phyloP scores from a whole-genome alignment of 2,329 filamentous ascomycete species.

The Fusarium euwallaceae region DNA sequence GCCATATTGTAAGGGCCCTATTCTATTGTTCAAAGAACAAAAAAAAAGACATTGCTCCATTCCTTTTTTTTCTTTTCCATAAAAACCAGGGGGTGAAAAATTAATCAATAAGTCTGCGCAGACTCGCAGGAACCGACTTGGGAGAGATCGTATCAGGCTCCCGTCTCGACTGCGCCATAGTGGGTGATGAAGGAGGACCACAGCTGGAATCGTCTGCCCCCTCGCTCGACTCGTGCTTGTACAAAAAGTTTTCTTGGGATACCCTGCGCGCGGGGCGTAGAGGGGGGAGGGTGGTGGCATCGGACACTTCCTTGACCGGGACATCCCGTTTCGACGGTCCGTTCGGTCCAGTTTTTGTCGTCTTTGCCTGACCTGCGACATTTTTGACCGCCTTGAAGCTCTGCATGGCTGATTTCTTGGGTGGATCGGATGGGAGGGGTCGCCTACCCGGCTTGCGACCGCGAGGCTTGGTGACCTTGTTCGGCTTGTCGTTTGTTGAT shows the following conservation, averaged over 20 bases:
- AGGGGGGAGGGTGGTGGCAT: slow-evolving; percentile 33
- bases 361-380: slow-evolving; percentile 25
- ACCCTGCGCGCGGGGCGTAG: slow-evolving; percentile 41
- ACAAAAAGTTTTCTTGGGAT: slow-evolving; percentile 34
- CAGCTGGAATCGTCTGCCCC: slow-evolving; percentile 13
- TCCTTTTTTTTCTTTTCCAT: neutral
- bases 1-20: slow-evolving; percentile 2
- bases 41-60: neutral
- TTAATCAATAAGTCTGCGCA: slow-evolving; percentile 56
- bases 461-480: slow-evolving; percentile 49
- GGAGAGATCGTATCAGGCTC: slow-evolving; percentile 59
- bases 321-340: slow-evolving; percentile 10
- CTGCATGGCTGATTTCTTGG: slow-evolving; percentile 58
- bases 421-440: slow-evolving; percentile 53
- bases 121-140: slow-evolving; percentile 55
- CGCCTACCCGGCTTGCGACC: slow-evolving; percentile 51
- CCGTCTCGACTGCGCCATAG: slow-evolving; percentile 27
- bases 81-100: neutral
- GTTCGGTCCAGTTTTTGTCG: slow-evolving; percentile 31
- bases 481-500: slow-evolving; percentile 27
- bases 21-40: slow-evolving; percentile 5
- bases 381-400: slow-evolving; percentile 44
- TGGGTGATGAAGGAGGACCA: slow-evolving; percentile 39
- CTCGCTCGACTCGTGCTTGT: slow-evolving; percentile 30
- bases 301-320: slow-evolving; percentile 7